Evolutionary conservation across 768 basidiomycete species (phyloP).

Genomic region (Collybiopsis confluens): DNA sequence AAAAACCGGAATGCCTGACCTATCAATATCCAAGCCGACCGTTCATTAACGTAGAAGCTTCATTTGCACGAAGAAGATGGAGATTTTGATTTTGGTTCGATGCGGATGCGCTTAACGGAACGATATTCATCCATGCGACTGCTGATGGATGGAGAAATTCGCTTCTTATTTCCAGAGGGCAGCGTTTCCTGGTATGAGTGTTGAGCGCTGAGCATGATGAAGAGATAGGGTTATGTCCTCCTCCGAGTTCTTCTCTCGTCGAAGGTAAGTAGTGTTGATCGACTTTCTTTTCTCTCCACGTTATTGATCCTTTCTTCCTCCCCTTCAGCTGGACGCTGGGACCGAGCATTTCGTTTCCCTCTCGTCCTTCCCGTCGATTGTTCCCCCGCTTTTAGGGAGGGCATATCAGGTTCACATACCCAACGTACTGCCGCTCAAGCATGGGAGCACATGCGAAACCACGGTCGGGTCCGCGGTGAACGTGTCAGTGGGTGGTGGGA

Average conservation of each 20-base stretch:
- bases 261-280: no score
- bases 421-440: conserved; percentile 75
- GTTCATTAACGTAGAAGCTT: background rate
- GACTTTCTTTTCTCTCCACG: no score
- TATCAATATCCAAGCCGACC: background rate
- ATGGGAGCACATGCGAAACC: conserved; percentile 42
- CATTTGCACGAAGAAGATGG: background rate
- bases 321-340: background rate
- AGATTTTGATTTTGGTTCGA: conserved; percentile 12
- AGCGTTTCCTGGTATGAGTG: conserved; percentile 63
- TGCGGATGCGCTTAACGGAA: conserved; percentile 42
- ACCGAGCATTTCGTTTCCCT: conserved; percentile 70
- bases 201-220: conserved; percentile 74
- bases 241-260: background rate
- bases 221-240: conserved; percentile 44
- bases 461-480: conserved; percentile 28
- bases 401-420: conserved; percentile 55
- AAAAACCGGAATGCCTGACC: conserved; percentile 4
- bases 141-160: conserved; percentile 68
- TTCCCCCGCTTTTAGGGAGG: conserved; percentile 72
- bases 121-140: conserved; percentile 64
- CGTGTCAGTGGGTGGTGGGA: conserved; percentile 72
- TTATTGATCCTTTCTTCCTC: background rate
- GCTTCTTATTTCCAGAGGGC: conserved; percentile 68
- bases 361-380: conserved; percentile 68